A percentile compares a stretch with the other conserved stretches of the same genome.
Evolutionary conservation across 2,329 filamentous ascomycete genomes (phyloP).

Genomic region (Emergomyces orientalis): DNA sequence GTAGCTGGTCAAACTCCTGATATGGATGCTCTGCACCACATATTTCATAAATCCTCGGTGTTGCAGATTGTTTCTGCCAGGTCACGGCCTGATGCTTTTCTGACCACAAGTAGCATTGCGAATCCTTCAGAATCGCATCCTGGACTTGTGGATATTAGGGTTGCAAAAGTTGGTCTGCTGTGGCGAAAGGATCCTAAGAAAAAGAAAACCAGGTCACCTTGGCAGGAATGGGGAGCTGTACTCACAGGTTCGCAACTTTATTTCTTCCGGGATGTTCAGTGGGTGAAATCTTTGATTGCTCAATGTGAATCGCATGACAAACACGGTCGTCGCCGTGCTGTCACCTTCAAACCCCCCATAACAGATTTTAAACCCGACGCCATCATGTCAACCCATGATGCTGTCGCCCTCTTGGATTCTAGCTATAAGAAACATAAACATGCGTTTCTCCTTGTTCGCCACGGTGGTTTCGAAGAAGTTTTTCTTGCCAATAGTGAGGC

Average conservation of each 20-base stretch:
- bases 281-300: constrained; percentile 83
- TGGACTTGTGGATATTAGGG: constrained; percentile 92
- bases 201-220: constrained; percentile 86
- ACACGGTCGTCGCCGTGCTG: constrained; percentile 63
- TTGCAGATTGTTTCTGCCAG: constrained; percentile 91
- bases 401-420: constrained; percentile 75
- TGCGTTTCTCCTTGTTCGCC: constrained; percentile 81
- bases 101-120: constrained; percentile 72
- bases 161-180: constrained; percentile 87
- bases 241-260: constrained; percentile 95
- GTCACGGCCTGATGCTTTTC: constrained; percentile 89
- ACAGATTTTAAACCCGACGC: constrained; percentile 89
- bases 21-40: constrained; percentile 70
- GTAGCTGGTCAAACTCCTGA: constrained; percentile 69
- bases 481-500: constrained; percentile 81
- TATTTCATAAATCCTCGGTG: constrained; percentile 83
- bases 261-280: constrained; percentile 86
- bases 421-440: constrained; percentile 91
- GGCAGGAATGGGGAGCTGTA: constrained; percentile 98
- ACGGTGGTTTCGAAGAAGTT: constrained; percentile 79
- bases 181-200: constrained; percentile 95
- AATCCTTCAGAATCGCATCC: constrained; percentile 82
- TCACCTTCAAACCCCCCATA: constrained; percentile 83
- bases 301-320: constrained; percentile 79
- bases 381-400: constrained; percentile 85